Percentiles rank a stretch among this genome's conserved stretches.
Evolutionary conservation across 192 early-diverging fungal species (phyloP).

Genomic region (Backusella mclennaniae): DNA sequence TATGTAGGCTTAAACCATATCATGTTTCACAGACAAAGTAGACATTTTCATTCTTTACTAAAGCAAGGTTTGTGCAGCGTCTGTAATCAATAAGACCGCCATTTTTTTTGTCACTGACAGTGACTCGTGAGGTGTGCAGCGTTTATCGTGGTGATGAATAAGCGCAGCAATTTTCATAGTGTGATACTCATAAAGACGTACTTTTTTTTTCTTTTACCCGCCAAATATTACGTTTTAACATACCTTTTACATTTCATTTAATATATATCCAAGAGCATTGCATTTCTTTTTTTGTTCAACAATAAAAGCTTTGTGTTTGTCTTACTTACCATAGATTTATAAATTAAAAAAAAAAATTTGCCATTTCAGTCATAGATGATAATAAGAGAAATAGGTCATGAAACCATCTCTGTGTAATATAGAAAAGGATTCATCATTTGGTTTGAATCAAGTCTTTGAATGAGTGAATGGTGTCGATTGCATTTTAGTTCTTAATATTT

Average conservation of each 20-base stretch:
- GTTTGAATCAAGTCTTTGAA: background rate
- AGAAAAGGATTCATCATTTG: background rate
- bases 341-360: background rate
- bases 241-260: background rate
- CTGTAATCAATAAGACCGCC: background rate
- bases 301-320: background rate
- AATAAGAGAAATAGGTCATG: background rate
- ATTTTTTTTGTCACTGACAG: background rate
- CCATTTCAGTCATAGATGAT: background rate
- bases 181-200: background rate
- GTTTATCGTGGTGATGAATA: background rate
- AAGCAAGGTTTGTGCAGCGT: background rate
- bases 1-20: background rate
- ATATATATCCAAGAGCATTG: background rate
- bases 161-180: background rate
- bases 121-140: background rate
- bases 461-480: background rate
- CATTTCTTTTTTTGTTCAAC: background rate
- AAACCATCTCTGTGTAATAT: background rate
- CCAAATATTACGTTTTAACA: background rate
- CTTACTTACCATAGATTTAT: background rate
- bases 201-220: background rate
- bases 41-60: background rate
- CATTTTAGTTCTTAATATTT: background rate
- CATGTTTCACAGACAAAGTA: background rate